Conservation (phyloP, 352 stramenopile species). For the Phytophthora europaea region DNA sequence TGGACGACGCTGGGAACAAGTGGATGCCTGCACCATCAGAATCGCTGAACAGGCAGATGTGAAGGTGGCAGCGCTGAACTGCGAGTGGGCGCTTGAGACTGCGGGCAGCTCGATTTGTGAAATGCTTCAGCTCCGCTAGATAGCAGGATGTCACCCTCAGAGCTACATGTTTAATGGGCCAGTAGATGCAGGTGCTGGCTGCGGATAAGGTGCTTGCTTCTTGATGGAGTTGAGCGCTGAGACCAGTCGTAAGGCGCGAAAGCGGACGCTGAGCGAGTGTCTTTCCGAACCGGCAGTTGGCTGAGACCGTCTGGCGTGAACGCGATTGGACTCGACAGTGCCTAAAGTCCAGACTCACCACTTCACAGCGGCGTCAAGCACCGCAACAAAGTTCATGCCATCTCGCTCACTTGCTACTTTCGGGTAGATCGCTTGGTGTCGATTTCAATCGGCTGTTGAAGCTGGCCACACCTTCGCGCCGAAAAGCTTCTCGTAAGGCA, state of each 20-base stretch:
- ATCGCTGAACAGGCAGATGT: not conserved
- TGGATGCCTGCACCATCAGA: slow-evolving; percentile 27
- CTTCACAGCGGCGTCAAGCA: too few relatives aligned
- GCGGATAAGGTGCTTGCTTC: not conserved
- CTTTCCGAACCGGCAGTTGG: not conserved
- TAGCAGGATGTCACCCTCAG: slow-evolving; percentile 10
- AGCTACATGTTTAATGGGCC: not conserved
- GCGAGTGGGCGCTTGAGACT: slow-evolving; percentile 9
- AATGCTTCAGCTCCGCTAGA: slow-evolving; percentile 10
- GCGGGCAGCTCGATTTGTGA: slow-evolving; percentile 29
- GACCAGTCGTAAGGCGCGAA: not conserved
- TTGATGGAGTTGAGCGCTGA: not conserved
- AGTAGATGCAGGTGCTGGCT: not conserved
- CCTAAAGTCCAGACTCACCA: too few relatives aligned
- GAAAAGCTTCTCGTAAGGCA: too few relatives aligned
- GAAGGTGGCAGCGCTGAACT: not conserved
- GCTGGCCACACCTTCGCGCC: too few relatives aligned
- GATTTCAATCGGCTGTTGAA: too few relatives aligned
- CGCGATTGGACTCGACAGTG: not conserved
- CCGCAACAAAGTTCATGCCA: too few relatives aligned
- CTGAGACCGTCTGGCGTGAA: not conserved
- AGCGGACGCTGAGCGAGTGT: not conserved
- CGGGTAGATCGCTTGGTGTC: too few relatives aligned
- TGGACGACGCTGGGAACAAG: not conserved
- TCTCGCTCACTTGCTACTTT: too few relatives aligned